Conservation (phyloP, 2,329 filamentous ascomycete species). For the Dothistroma pini region DNA sequence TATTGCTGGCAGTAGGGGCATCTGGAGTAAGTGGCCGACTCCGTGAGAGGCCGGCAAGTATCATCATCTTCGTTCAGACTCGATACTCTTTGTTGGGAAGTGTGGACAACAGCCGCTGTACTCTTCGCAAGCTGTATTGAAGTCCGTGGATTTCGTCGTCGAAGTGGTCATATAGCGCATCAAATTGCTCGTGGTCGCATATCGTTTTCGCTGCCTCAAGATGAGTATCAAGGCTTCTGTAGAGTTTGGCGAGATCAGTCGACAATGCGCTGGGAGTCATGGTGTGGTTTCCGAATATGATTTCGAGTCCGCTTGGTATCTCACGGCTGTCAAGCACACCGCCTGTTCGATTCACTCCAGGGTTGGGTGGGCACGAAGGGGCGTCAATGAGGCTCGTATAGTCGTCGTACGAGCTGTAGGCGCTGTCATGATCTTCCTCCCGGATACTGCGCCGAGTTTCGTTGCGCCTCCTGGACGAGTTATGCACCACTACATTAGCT, state of each 20-base stretch:
- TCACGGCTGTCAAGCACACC: background rate
- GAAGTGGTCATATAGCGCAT: background rate
- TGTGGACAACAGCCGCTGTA: background rate
- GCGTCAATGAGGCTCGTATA: background rate
- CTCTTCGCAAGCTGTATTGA: background rate
- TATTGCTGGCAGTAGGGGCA: background rate
- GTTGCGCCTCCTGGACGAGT: background rate
- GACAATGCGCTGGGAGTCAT: background rate
- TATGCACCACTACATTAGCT: background rate
- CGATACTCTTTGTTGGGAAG: background rate
- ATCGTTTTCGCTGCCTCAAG: background rate
- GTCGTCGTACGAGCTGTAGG: background rate
- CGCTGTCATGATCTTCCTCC: background rate
- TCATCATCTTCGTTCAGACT: background rate
- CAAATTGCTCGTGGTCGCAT: background rate
- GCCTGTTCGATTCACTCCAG: background rate
- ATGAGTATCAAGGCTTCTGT: background rate
- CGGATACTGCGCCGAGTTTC: background rate
- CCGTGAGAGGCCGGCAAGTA: background rate
- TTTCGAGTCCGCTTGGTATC: background rate
- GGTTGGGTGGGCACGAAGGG: background rate
- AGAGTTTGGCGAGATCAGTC: background rate
- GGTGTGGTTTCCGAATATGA: background rate
- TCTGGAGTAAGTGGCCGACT: background rate
- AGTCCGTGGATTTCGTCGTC: background rate